phyloP scores from a whole-genome alignment of 805 yeast species.

The Komagataella populi region DNA sequence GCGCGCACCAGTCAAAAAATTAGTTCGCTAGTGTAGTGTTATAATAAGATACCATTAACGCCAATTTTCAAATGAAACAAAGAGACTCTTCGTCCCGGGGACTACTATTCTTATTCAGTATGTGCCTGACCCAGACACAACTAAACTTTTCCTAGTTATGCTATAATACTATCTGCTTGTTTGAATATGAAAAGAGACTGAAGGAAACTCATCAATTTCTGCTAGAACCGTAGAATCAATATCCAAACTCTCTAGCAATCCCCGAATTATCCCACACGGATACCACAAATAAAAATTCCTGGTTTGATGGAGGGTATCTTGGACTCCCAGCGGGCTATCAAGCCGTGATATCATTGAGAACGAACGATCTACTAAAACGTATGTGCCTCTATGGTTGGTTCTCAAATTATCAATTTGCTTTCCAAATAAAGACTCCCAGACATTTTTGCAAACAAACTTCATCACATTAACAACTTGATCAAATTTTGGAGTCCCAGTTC shows the following conservation, averaged over 20 bases:
- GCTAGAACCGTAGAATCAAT: constrained; percentile 52
- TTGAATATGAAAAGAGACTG: constrained; percentile 62
- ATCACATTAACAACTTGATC: constrained; percentile 65
- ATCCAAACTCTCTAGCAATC: constrained; percentile 58
- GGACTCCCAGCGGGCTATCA: constrained; percentile 26
- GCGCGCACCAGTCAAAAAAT: not conserved
- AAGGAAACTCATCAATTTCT: constrained; percentile 47
- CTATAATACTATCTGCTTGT: constrained; percentile 16
- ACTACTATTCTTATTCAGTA: not conserved
- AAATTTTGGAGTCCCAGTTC: constrained; percentile 16
- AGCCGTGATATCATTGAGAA: constrained; percentile 42
- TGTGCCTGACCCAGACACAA: not conserved
- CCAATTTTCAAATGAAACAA: not conserved
- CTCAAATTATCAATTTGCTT: constrained; percentile 87
- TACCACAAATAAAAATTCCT: constrained; percentile 37
- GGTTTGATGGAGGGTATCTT: constrained; percentile 22
- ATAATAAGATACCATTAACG: too few relatives aligned
- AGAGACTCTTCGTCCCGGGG: not conserved
- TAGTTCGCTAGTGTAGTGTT: not conserved
- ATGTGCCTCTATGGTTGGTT: constrained; percentile 83
- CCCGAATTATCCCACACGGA: constrained; percentile 67
- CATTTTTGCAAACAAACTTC: constrained; percentile 87
- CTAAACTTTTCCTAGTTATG: too few relatives aligned
- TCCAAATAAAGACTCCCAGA: constrained; percentile 69
- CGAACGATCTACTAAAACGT: constrained; percentile 59